Evolutionary conservation across 108 stramenopile species (phyloP).

Genomic region (Pseudonitzschia pungens): DNA sequence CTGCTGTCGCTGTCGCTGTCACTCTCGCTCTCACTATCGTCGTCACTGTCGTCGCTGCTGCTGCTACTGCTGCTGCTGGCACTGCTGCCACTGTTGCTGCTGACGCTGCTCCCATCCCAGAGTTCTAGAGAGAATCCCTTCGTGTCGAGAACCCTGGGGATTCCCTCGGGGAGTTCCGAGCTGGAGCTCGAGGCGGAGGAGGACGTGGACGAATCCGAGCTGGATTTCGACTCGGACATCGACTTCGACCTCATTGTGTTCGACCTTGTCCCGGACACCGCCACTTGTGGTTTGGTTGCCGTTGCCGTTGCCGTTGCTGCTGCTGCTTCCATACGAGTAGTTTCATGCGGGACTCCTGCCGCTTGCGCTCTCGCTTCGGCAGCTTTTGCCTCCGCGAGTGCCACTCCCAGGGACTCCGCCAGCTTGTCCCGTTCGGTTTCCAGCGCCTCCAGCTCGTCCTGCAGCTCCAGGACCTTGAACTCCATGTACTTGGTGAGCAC

Average conservation of each 20-base stretch:
- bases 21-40: too few relatives aligned
- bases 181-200: neutral
- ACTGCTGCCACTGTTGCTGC: neutral
- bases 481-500: conserved; percentile 35
- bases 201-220: neutral
- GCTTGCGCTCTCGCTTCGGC: too few relatives aligned
- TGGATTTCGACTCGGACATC: neutral
- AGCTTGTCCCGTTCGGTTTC: conserved; percentile 8
- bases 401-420: too few relatives aligned
- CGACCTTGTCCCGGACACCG: neutral
- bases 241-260: too few relatives aligned
- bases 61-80: neutral
- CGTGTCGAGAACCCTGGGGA: too few relatives aligned
- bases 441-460: conserved; percentile 24
- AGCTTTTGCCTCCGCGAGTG: neutral
- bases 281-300: neutral
- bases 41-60: too few relatives aligned
- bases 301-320: neutral
- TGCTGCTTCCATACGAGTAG: too few relatives aligned
- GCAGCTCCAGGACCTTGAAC: conserved; percentile 23
- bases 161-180: neutral
- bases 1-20: neutral
- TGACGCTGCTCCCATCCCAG: neutral
- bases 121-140: too few relatives aligned
- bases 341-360: too few relatives aligned